Evolutionary conservation across 139 green algal species (phyloP).

Genomic region (Auxenochlorella pyrenoidosa): DNA sequence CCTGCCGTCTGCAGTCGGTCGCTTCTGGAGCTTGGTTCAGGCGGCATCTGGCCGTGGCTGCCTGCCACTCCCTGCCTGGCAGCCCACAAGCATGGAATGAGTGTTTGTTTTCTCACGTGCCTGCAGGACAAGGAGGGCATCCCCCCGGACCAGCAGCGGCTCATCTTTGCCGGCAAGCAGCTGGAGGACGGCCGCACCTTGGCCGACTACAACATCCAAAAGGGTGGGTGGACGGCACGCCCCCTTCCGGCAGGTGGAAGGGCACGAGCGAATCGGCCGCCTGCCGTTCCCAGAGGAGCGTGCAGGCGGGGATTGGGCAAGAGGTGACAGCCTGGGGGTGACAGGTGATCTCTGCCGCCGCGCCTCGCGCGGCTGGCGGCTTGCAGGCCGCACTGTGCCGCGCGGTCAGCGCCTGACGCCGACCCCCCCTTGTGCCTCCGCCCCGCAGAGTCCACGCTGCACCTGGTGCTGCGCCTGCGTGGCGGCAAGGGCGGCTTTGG

Average conservation of each 20-base stretch:
- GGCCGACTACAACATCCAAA: constrained; percentile 96
- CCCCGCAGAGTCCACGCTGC: constrained; percentile 86
- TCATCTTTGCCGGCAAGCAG: constrained; percentile 98
- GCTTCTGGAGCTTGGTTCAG: not conserved
- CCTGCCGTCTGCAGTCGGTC: too few species aligned
- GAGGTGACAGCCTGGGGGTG: not conserved
- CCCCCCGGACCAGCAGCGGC: constrained; percentile 92
- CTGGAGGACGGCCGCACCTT: constrained; percentile 94
- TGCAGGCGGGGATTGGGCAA: too few species aligned
- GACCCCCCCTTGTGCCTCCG: not conserved
- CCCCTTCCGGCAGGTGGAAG: too few species aligned
- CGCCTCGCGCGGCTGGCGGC: too few species aligned
- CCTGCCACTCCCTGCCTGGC: not conserved
- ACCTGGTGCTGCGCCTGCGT: constrained; percentile 95
- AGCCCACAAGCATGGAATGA: not conserved
- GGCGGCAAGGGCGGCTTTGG: constrained; percentile 98
- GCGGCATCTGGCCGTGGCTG: not conserved
- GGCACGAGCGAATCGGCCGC: too few species aligned
- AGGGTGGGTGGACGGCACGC: constrained; percentile 16
- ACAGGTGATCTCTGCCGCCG: too few species aligned
- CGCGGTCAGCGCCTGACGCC: too few species aligned
- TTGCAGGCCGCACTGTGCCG: not conserved
- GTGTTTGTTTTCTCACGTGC: not conserved
- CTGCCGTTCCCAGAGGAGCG: too few species aligned
- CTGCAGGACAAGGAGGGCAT: constrained; percentile 87